Conservation (phyloP, 805 yeast genomes). For the Myxozyma geophila region DNA sequence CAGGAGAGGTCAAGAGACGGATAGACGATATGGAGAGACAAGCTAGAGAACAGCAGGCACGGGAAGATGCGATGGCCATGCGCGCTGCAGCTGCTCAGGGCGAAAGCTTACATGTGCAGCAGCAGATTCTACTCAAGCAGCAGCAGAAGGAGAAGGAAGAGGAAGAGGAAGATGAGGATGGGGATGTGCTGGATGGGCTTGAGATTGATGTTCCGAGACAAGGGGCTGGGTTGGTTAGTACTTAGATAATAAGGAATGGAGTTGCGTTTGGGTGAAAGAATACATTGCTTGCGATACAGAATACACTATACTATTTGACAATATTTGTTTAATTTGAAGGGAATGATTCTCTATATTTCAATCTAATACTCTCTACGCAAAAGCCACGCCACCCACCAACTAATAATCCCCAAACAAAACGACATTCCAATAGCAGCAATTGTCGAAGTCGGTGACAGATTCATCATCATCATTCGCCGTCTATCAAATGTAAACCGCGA, state of each 20-base stretch:
- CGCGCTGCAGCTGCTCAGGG: constrained; percentile 15
- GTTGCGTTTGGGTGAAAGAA: not conserved
- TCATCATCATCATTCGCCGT: not conserved
- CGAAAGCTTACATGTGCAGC: constrained; percentile 8
- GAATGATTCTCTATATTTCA: not conserved
- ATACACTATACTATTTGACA: too few species aligned
- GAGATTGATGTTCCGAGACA: constrained; percentile 51
- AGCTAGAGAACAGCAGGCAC: constrained; percentile 40
- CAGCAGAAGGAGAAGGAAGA: constrained; percentile 1
- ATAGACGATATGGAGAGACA: constrained; percentile 61
- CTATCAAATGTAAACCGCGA: constrained; percentile 12
- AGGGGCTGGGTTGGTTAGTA: not conserved
- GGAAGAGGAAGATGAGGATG: constrained; percentile 38
- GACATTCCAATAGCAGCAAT: constrained; percentile 30
- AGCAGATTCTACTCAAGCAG: constrained; percentile 3
- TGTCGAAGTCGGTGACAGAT: not conserved
- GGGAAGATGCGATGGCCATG: constrained; percentile 39
- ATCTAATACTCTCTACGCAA: constrained; percentile 17
- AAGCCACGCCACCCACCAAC: constrained; percentile 34
- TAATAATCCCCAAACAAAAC: constrained; percentile 26
- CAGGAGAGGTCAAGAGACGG: constrained; percentile 83
- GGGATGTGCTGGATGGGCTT: constrained; percentile 55
- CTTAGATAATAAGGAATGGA: not conserved
- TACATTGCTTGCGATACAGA: not conserved
- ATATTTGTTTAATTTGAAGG: too few species aligned